These are phyloP conservation scores for Pseudogymnoascus sp. DNA, from an alignment of 2,329 filamentous ascomycete species.

Conservation along the genomic window DNA sequence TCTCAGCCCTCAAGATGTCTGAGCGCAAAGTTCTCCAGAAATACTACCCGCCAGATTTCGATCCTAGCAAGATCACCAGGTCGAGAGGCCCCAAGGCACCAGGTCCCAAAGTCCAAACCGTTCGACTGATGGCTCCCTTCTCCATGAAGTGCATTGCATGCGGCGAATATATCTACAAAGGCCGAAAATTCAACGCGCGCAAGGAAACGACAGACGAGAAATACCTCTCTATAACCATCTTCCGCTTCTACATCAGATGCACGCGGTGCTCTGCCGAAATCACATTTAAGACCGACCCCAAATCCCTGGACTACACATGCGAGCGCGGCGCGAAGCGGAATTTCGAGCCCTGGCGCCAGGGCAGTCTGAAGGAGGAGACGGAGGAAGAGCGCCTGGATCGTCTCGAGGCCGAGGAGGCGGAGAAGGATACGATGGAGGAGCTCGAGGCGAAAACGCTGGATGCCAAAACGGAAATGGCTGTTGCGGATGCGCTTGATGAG, in stretches of 20 bases:
- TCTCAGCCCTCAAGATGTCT: slow-evolving; percentile 49
- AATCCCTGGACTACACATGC: slow-evolving; percentile 82
- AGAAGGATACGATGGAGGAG: slow-evolving; percentile 89
- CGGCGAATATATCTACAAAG: slow-evolving; percentile 83
- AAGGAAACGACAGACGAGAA: slow-evolving; percentile 89
- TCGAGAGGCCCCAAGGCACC: slow-evolving; percentile 60
- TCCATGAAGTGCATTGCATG: slow-evolving; percentile 63
- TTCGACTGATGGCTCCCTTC: slow-evolving; percentile 86
- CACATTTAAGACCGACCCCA: slow-evolving; percentile 89
- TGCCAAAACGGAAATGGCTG: slow-evolving; percentile 90
- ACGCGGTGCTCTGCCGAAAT: slow-evolving; percentile 81
- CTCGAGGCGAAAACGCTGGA: slow-evolving; percentile 89
- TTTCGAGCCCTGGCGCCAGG: slow-evolving; percentile 79
- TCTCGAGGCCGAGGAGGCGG: slow-evolving; percentile 69
- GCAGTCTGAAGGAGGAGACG: slow-evolving; percentile 58
- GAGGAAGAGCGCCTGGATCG: slow-evolving; percentile 81
- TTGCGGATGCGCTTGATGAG: slow-evolving; percentile 91
- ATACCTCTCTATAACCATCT: slow-evolving; percentile 82
- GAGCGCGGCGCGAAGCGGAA: slow-evolving; percentile 80
- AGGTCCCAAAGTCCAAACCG: slow-evolving; percentile 74
- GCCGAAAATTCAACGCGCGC: slow-evolving; percentile 88
- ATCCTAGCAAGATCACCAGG: slow-evolving; percentile 71
- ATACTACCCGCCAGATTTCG: slow-evolving; percentile 74
- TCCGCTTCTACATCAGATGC: slow-evolving; percentile 84
- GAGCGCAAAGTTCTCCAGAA: slow-evolving; percentile 72